These are phyloP conservation scores for Spergularia azorica DNA, from an alignment of 179 eudicot genomes.

Conservation along the genomic window DNA sequence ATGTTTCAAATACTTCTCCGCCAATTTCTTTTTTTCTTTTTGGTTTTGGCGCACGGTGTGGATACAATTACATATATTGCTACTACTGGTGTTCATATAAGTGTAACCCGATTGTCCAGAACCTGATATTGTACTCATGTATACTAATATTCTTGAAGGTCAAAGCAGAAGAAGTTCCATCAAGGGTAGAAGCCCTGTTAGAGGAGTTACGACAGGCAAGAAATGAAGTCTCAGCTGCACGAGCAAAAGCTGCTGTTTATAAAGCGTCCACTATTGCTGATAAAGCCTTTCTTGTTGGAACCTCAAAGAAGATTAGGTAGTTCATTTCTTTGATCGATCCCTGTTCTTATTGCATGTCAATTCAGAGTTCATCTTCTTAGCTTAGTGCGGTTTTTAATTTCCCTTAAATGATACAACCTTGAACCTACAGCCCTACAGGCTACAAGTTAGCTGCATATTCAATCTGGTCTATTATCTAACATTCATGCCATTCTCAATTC, in stretches of 20 bases:
- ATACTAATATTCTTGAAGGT: slow-evolving; percentile 43
- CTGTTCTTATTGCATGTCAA: neutral
- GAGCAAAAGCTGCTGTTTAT: slow-evolving; percentile 78
- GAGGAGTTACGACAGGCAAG: slow-evolving; percentile 76
- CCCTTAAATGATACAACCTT: too few relatives aligned
- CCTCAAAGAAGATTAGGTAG: slow-evolving; percentile 57
- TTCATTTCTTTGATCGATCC: neutral
- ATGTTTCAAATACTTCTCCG: neutral
- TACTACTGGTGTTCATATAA: too few relatives aligned
- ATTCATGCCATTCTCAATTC: neutral
- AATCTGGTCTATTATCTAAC: neutral
- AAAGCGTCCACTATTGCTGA: slow-evolving; percentile 65
- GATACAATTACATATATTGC: too few relatives aligned
- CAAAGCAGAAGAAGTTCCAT: slow-evolving; percentile 86
- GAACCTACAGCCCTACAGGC: neutral
- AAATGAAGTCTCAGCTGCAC: slow-evolving; percentile 81
- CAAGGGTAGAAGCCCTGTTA: slow-evolving; percentile 63
- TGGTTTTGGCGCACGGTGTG: too few relatives aligned
- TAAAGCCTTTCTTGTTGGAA: slow-evolving; percentile 62
- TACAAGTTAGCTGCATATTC: neutral
- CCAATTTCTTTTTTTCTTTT: neutral
- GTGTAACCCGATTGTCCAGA: neutral
- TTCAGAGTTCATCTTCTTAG: neutral
- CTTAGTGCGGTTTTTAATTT: neutral
- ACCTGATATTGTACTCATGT: neutral